Base-by-base conservation (phyloP, 164 flowering plant genomes). In the Pachysandra terminalis region DNA sequence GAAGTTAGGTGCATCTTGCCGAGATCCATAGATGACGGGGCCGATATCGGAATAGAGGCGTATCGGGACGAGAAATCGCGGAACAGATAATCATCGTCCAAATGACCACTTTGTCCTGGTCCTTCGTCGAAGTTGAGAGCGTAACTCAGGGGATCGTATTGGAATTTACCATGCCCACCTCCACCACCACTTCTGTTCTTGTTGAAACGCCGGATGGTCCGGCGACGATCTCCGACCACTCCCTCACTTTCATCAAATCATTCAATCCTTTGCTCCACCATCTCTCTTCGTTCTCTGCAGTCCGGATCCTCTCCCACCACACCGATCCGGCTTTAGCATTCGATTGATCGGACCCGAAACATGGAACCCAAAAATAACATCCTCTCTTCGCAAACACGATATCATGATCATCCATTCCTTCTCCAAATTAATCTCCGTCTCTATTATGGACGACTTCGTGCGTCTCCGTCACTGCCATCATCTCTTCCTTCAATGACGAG, bases 151-250 rank as follows among this genome's bases (percentile, higher is more conserved):
- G 95, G 83, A 27, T 93, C 96, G 79, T 93, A 93, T 25, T 86
- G 86, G 81, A 79, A 89, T 51, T 86, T 82, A 27, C 74, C 81
- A 14, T 57, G 77, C 78, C 65, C 41, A 35, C 56, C 41, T 9
- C 45, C 49, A 6, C 64, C 56, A 10, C 70, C 63, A 56, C 74
- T 59, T 40, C 73, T 65, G 53, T 53, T 78, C 71, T 82, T 71
- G 56, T 83, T 86, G 73, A 92, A 85, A 24, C 88, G 73, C n/a
- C 98, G 83, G 5, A 90, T 86, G 98, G 96, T 0, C 95, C 96
- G n/a, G 96, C 95, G 57, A 81, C 86, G 68, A 90, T 64, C 78
- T 93, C 96, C 64, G 96, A 90, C 91, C 89, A 87, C 72, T 90
- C 93, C 1, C 94, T 81, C 53, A 90, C 49, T 72, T 73, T 83